Evolutionary conservation across 345 rosid genomes (phyloP).

Genomic region (Pugionium dolabratum): DNA sequence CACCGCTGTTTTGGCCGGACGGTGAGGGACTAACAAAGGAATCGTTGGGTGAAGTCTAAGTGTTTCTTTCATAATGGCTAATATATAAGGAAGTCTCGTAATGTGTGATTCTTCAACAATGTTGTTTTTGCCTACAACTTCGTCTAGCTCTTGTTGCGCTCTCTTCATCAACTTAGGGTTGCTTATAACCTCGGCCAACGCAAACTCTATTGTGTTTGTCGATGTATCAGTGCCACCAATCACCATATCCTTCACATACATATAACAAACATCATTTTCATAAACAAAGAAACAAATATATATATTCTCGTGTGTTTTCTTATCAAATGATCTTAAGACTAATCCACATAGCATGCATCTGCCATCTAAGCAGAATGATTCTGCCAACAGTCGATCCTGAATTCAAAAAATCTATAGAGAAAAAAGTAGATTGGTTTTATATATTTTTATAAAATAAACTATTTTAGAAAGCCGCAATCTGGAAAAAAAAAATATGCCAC

Average conservation of each 20-base stretch:
- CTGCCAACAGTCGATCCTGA: too few species aligned
- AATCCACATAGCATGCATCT: too few species aligned
- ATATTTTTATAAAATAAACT: too few species aligned
- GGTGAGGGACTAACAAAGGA: conserved; percentile 37
- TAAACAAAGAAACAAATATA: background rate
- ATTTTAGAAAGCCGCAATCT: too few species aligned
- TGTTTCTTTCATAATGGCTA: conserved; percentile 38
- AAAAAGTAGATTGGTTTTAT: too few species aligned
- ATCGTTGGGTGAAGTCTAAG: conserved; percentile 37
- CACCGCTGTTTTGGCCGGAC: conserved; percentile 8
- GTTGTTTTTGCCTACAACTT: conserved; percentile 29
- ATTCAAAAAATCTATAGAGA: too few species aligned
- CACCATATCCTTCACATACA: conserved; percentile 33
- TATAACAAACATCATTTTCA: background rate
- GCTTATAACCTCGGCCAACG: conserved; percentile 37
- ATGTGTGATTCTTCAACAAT: conserved; percentile 39
- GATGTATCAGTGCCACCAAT: conserved; percentile 41
- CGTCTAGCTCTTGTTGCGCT: conserved; percentile 33
- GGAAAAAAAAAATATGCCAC: too few species aligned
- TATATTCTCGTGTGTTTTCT: background rate
- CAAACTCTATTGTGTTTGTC: conserved; percentile 33
- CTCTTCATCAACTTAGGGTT: conserved; percentile 20
- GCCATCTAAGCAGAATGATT: too few species aligned
- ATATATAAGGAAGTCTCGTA: conserved; percentile 32
- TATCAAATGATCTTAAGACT: too few species aligned